Evolutionary conservation across 441 rosid genomes (phyloP), one percentile per base, ranked within the genome.

Genomic region (Eruca vesicaria): DNA sequence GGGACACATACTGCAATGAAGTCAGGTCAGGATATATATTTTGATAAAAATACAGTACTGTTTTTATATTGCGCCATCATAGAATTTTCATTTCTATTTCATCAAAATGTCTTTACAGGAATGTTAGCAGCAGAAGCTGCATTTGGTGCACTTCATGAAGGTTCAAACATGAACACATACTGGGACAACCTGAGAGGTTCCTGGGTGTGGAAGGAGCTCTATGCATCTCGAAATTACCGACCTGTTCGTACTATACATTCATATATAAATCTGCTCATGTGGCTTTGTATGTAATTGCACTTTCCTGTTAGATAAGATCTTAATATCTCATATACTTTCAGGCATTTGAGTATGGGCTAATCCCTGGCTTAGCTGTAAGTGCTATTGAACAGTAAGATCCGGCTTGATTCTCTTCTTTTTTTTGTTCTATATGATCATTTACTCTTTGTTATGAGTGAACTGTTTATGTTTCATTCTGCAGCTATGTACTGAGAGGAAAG

Each of bases 1-100:
- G 99, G 99, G 66, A 91, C 98, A 16, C 99, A 96, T 71, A 93
- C 99, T 14, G 97, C 99, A 57, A 93, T 96, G 98, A 96, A 96
- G 85, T 96, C 99, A 87, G 99, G 99, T 92, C 50, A 32, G 0
- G 21, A 20, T 20, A 32, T 57, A n/a, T n/a, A n/a, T 9, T 21
- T 41, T 23, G 53, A 16, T 19, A 48, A 45, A 26, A 3, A 26
- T 28, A 29, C 36, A 3, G 5, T 31, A 23, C 43, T 7, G 7
- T 41, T 31, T 21, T 9, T 35, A 20, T 38, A 52, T 7, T 31
- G 10, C 52, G 16, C 0, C 15, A 61, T 69, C 19, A 23, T 71
- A 8, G 8, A 60, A 3, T n/a, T 35, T 35, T 36, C 43, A 60
- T 55, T 12, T 11, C 48, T 56, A 15, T 62, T 45, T 62, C 26